Evolutionary conservation across 495 filamentous ascomycete species (phyloP).

Genomic region (Aspergillus bridgeri): DNA sequence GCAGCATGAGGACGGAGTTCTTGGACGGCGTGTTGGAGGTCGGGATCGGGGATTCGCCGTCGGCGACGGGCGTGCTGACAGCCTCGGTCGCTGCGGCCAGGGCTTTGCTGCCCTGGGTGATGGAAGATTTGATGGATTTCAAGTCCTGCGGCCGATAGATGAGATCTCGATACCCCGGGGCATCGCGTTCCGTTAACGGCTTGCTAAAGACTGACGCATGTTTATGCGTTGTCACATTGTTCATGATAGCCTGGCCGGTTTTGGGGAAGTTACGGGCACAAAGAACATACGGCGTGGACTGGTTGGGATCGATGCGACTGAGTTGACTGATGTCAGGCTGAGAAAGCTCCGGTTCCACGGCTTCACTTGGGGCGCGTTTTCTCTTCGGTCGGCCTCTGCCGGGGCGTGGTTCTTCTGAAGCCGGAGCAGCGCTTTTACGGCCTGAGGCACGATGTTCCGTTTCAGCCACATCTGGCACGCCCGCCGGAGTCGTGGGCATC

Average conservation of each 20-base stretch:
- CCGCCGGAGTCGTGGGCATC: slow-evolving; percentile 54
- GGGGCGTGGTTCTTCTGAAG: slow-evolving; percentile 24
- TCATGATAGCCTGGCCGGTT: slow-evolving; percentile 73
- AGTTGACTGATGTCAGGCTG: slow-evolving; percentile 31
- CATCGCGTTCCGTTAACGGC: slow-evolving; percentile 78
- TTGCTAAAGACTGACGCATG: slow-evolving; percentile 83
- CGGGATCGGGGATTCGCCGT: slow-evolving; percentile 42
- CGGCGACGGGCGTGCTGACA: slow-evolving; percentile 43
- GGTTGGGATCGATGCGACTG: slow-evolving; percentile 39
- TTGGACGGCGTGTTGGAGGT: slow-evolving; percentile 32
- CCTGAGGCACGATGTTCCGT: slow-evolving; percentile 45
- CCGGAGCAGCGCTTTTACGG: slow-evolving; percentile 38
- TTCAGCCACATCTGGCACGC: slow-evolving; percentile 32
- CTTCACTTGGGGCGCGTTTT: slow-evolving; percentile 41
- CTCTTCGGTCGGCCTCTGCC: slow-evolving; percentile 32
- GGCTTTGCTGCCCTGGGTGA: slow-evolving; percentile 71
- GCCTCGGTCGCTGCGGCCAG: slow-evolving; percentile 60
- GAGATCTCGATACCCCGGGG: slow-evolving; percentile 82
- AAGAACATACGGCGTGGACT: slow-evolving; percentile 56
- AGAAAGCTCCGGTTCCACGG: slow-evolving; percentile 28
- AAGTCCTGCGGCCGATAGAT: slow-evolving; percentile 86
- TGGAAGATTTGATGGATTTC: slow-evolving; percentile 77
- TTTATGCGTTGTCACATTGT: slow-evolving; percentile 80
- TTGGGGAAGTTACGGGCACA: slow-evolving; percentile 75
- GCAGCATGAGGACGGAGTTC: slow-evolving; percentile 50